These are phyloP conservation scores for Neurospora sp. DNA, from an alignment of 495 filamentous ascomycete species.

Conservation along the genomic window DNA sequence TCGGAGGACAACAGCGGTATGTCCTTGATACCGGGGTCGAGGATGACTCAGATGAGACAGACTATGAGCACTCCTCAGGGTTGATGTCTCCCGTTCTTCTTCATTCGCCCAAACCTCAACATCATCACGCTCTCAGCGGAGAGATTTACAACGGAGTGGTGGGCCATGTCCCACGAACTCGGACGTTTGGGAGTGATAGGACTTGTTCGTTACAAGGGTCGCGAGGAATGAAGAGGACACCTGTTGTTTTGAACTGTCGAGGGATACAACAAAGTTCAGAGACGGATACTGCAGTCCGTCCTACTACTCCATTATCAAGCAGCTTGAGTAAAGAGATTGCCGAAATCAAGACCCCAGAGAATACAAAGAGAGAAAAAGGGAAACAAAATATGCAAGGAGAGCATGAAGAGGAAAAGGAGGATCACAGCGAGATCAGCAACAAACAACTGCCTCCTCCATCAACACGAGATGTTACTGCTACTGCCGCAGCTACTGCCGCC, in stretches of 20 bases:
- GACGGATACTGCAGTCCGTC: too few species aligned
- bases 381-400: not conserved
- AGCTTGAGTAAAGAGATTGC: not conserved
- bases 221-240: not conserved
- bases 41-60: constrained; percentile 2
- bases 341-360: not conserved
- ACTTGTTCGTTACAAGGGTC: not conserved
- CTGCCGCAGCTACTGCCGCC: constrained; percentile 5
- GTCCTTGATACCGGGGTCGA: constrained; percentile 10
- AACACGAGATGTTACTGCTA: not conserved
- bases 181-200: not conserved
- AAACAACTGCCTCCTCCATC: not conserved
- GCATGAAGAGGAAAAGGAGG: not conserved
- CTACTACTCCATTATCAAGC: too few species aligned
- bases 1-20: constrained; percentile 3
- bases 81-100: not conserved
- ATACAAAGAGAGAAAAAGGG: not conserved
- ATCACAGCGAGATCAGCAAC: not conserved
- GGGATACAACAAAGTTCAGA: not conserved
- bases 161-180: not conserved
- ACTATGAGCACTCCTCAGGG: not conserved
- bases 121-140: not conserved
- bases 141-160: not conserved
- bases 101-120: not conserved
- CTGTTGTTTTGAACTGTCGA: not conserved